phyloP scores from a whole-genome alignment of 2,329 filamentous ascomycete genomes.

The Aspergillus latus region DNA sequence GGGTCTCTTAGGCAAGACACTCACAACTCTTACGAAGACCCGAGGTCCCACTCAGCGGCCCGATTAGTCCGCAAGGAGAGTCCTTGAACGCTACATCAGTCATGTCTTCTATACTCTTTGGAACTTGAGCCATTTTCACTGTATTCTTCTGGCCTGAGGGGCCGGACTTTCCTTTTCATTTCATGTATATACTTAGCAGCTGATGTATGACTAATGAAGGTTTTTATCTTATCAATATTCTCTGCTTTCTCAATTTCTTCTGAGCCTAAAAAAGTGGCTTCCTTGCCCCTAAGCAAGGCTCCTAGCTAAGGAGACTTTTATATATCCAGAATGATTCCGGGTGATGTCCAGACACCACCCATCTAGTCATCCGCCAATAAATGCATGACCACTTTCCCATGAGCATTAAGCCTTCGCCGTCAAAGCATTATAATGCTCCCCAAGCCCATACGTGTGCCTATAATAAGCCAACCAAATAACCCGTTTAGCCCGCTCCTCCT shows the following conservation, averaged over 20 bases:
- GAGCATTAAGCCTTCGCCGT: constrained; percentile 44
- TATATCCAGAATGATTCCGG: not conserved
- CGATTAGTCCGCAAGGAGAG: not conserved
- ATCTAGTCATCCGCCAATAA: not conserved
- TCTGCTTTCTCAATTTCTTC: not conserved
- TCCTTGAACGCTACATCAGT: not conserved
- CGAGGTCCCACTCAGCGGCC: not conserved
- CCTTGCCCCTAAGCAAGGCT: not conserved
- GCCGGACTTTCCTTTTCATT: not conserved
- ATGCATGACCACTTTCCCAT: not conserved
- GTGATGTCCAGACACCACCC: constrained; percentile 3
- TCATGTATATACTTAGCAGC: not conserved
- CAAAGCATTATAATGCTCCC: constrained; percentile 96
- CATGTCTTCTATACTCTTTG: not conserved
- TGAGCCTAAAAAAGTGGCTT: not conserved
- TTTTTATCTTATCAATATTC: not conserved
- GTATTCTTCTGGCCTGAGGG: not conserved
- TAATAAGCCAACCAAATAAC: constrained; percentile 94
- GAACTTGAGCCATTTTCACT: not conserved
- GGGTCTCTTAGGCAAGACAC: not conserved
- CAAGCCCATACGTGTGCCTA: constrained; percentile 86
- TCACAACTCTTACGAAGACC: not conserved
- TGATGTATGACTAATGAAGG: not conserved
- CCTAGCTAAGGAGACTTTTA: not conserved
- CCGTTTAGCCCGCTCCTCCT: constrained; percentile 50